A percentile compares a stretch with the other conserved stretches of the same genome.
Evolutionary conservation across 31 red algal species (phyloP).

Genomic region (Porphyra umbilicalis): DNA sequence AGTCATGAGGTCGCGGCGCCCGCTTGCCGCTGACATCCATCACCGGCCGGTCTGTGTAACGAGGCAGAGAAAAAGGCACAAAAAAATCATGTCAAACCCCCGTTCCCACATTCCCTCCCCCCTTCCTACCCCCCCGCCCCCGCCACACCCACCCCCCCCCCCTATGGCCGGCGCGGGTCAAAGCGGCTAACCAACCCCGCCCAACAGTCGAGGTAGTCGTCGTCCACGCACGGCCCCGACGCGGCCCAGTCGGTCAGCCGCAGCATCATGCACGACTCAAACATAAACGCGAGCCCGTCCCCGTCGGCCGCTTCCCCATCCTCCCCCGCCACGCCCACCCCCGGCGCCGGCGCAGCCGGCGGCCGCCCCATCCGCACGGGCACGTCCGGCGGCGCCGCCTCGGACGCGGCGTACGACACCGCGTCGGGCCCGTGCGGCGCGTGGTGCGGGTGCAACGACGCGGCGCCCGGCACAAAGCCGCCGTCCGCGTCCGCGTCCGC

Average conservation of each 20-base stretch:
- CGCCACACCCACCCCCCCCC: too few species aligned
- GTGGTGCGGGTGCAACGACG: constrained; percentile 59
- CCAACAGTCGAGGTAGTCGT: constrained; percentile 13
- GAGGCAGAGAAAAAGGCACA: too few species aligned
- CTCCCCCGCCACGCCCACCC: not conserved
- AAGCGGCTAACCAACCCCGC: constrained; percentile 17
- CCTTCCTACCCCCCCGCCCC: too few species aligned
- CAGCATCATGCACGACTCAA: constrained; percentile 67
- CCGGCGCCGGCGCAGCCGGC: not conserved
- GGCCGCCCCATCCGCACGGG: not conserved
- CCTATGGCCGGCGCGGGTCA: not conserved
- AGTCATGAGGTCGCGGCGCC: too few species aligned
- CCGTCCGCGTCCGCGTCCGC: not conserved
- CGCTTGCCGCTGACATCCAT: too few species aligned
- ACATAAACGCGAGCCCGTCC: constrained; percentile 65
- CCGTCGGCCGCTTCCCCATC: constrained; percentile 6
- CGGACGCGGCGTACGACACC: constrained; percentile 26
- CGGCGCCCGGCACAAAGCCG: constrained; percentile 59
- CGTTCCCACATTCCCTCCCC: too few species aligned
- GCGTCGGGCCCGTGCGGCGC: constrained; percentile 68
- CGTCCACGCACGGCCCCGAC: constrained; percentile 9
- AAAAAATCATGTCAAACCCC: too few species aligned
- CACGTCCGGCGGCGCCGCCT: not conserved
- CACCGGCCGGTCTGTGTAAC: too few species aligned
- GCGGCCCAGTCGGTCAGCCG: constrained; percentile 55